Evolutionary conservation across 768 basidiomycete species (phyloP).

Genomic region (Suillus paluster): DNA sequence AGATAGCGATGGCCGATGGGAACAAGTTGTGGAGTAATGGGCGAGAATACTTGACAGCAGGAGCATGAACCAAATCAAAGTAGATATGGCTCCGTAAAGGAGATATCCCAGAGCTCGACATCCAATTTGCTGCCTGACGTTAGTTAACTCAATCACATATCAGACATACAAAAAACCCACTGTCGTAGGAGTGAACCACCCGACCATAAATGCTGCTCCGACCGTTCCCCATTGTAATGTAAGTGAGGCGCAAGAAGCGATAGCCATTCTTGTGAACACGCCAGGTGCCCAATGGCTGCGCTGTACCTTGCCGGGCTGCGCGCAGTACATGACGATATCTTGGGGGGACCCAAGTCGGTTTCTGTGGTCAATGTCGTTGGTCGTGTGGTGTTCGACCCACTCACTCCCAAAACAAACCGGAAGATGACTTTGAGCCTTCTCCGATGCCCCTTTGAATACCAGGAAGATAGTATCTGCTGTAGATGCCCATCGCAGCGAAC

Average conservation of each 20-base stretch:
- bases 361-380: not conserved
- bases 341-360: conserved; percentile 10
- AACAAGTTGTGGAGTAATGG: not conserved
- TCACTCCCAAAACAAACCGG: not conserved
- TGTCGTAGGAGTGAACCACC: conserved; percentile 30
- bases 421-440: not conserved
- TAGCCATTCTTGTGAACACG: conserved; percentile 19
- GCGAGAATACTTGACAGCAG: conserved; percentile 16
- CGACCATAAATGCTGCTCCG: conserved; percentile 27
- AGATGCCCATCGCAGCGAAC: conserved; percentile 8
- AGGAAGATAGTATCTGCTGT: not conserved
- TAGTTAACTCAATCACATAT: not conserved
- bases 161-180: not conserved
- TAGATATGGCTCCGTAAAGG: conserved; percentile 23
- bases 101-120: conserved; percentile 28
- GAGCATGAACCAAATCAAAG: conserved; percentile 24
- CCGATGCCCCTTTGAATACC: conserved; percentile 5
- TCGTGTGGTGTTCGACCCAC: not conserved
- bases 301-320: not conserved
- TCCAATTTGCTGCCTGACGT: conserved; percentile 14
- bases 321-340: conserved; percentile 14
- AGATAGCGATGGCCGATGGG: not conserved
- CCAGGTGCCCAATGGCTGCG: conserved; percentile 21
- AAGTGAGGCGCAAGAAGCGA: conserved; percentile 25
- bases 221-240: conserved; percentile 30